Conservation (phyloP, 2,329 filamentous ascomycete species). For the Scopulariopsis brevicaulis region DNA sequence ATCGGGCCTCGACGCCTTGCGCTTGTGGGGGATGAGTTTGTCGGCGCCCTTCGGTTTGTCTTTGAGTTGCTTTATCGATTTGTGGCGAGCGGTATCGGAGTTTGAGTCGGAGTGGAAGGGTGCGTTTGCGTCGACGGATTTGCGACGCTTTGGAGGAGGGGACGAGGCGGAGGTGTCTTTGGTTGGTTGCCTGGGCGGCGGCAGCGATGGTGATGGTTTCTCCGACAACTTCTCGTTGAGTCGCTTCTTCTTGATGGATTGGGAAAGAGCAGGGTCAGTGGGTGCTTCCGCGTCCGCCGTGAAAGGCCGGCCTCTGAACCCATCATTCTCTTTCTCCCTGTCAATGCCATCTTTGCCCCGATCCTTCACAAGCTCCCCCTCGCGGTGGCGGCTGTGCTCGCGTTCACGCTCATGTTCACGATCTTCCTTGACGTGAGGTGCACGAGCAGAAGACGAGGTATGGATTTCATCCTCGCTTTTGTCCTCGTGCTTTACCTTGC, state of each 20-base stretch:
- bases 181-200: not conserved
- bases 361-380: not conserved
- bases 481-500: conserved; percentile 56
- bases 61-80: conserved; percentile 31
- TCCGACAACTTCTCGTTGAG: conserved; percentile 10
- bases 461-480: conserved; percentile 30
- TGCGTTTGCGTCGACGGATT: conserved; percentile 2
- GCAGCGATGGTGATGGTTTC: conserved; percentile 3
- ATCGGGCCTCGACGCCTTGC: conserved; percentile 40
- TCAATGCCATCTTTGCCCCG: not conserved
- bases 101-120: conserved; percentile 36
- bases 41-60: conserved; percentile 37
- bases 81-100: conserved; percentile 36
- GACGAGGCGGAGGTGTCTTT: conserved; percentile 18
- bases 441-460: not conserved
- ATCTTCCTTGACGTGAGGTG: not conserved
- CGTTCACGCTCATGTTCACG: not conserved
- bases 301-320: conserved; percentile 18
- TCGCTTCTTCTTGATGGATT: conserved; percentile 38
- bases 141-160: conserved; percentile 21
- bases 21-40: conserved; percentile 33
- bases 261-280: not conserved
- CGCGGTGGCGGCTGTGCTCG: not conserved
- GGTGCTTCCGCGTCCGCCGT: conserved; percentile 19
- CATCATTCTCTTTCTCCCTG: conserved; percentile 12